Evolutionary conservation across 176 grass and related monocot species (phyloP), one percentile per base, ranked within the genome.

Genomic region (Secale cereale): DNA sequence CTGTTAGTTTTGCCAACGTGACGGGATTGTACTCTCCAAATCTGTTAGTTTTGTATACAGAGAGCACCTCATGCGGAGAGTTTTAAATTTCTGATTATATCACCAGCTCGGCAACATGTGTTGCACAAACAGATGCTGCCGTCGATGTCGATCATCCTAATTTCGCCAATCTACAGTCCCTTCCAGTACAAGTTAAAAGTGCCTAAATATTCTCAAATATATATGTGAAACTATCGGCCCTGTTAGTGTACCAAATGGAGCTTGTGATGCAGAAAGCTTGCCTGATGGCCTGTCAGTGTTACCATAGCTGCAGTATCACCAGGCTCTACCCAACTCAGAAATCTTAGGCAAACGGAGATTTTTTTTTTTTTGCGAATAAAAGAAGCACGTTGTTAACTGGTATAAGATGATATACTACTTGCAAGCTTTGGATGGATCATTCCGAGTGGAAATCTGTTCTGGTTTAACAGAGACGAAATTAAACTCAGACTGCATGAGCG

Each of bases 251-350:
- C 65, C 65, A 78, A 63, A 72, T 23, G 70, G 48, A 61, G n/a
- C n/a, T 78, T 62, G 30, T 79, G 74, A 88, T 33, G 31, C 64
- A 71, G 74, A 84, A 83, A 74, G 65, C 17, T 46, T 65, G 66
- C 66, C 75, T 45, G 41, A 45, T 14, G 41, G 41, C 41, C 41
- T 45, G 41, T 45, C 41, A 45, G 1, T 46, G 15, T 41, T 25
- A 14, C 12, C 11, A 45, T 45, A 45, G 41, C 41, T 45, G 41
- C 0, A 45, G 41, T 88, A 52, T 74, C 37, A 48, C n/a, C 46
- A 36, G 17, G 71, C 72, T 88, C 64, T 78, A 70, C 37, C 74
- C 46, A 70, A 78, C 80, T 37, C 23, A 28, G 14, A 46, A 28
- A 26, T 50, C 43, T 14, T 25, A 10, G 28, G 67, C 26, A 39